Evolutionary conservation across 1,284 basidiomycete species (phyloP).

Genomic region (Apiotrichum veenhuisii): DNA sequence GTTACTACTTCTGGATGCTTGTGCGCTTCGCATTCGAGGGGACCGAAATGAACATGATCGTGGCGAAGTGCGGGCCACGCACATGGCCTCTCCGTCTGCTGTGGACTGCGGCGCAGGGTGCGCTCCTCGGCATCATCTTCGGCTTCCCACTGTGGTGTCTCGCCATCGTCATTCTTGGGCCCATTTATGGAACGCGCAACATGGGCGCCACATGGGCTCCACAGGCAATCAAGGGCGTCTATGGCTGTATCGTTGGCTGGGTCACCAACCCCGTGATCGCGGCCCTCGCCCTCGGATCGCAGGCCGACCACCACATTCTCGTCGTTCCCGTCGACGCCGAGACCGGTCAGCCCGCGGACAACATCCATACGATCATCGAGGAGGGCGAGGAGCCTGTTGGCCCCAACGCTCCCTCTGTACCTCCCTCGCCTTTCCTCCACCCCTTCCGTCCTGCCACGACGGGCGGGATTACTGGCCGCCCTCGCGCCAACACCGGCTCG

Average conservation of each 20-base stretch:
- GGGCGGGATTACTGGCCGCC: background rate
- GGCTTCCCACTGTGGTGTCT: constrained; percentile 48
- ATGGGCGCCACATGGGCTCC: constrained; percentile 48
- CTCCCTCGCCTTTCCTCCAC: background rate
- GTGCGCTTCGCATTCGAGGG: constrained; percentile 50
- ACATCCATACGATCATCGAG: background rate
- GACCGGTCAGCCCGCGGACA: constrained; percentile 4
- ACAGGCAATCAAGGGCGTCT: constrained; percentile 48
- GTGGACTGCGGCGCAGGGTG: constrained; percentile 46
- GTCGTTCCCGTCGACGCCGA: constrained; percentile 27
- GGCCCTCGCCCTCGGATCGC: constrained; percentile 45
- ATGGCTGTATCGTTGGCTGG: constrained; percentile 46
- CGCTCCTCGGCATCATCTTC: constrained; percentile 43
- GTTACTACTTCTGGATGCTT: constrained; percentile 44
- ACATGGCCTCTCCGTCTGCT: constrained; percentile 36
- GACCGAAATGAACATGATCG: constrained; percentile 47
- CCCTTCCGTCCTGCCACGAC: background rate
- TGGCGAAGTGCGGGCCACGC: constrained; percentile 15
- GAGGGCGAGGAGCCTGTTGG: constrained; percentile 1
- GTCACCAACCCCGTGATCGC: constrained; percentile 51
- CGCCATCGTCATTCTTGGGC: constrained; percentile 46
- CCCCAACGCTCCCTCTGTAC: background rate
- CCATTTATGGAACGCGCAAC: constrained; percentile 43
- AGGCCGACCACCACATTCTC: constrained; percentile 47
- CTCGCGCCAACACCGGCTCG: background rate